phyloP scores from a whole-genome alignment of 495 filamentous ascomycete genomes.

The Hypomontagnella submonticulosa region DNA sequence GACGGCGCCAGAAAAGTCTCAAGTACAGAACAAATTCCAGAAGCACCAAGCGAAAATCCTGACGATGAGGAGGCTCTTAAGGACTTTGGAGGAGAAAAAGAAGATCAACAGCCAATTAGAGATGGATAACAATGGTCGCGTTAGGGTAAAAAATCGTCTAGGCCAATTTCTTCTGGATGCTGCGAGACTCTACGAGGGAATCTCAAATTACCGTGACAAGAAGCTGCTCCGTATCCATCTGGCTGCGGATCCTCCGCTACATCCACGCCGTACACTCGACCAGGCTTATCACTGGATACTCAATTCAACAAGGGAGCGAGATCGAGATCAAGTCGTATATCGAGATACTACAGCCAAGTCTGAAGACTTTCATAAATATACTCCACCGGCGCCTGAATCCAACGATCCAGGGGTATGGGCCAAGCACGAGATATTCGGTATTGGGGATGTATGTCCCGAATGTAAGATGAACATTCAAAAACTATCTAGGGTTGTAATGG shows the following conservation, averaged over 20 bases:
- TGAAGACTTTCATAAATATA: slow-evolving; percentile 43
- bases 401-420: too few species aligned
- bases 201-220: slow-evolving; percentile 63
- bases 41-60: neutral
- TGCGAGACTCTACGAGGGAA: slow-evolving; percentile 53
- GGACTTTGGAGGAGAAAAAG: slow-evolving; percentile 10
- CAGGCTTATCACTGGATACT: slow-evolving; percentile 75
- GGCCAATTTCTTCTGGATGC: slow-evolving; percentile 53
- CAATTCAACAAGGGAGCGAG: slow-evolving; percentile 66
- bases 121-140: slow-evolving; percentile 40
- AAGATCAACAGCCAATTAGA: neutral
- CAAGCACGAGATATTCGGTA: slow-evolving; percentile 20
- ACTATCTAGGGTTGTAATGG: slow-evolving; percentile 75
- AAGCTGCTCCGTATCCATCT: slow-evolving; percentile 69
- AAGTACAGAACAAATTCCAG: too few species aligned
- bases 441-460: slow-evolving; percentile 34
- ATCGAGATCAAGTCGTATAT: slow-evolving; percentile 76
- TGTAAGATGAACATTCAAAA: slow-evolving; percentile 53
- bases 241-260: slow-evolving; percentile 65
- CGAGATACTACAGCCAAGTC: slow-evolving; percentile 53
- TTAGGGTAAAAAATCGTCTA: slow-evolving; percentile 46
- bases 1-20: too few species aligned
- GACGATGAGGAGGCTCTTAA: slow-evolving; percentile 28
- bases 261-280: slow-evolving; percentile 75
- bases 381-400: too few species aligned